Evolutionary conservation across 257 asterid species (phyloP).

Genomic region (Fraxinus excelsior): DNA sequence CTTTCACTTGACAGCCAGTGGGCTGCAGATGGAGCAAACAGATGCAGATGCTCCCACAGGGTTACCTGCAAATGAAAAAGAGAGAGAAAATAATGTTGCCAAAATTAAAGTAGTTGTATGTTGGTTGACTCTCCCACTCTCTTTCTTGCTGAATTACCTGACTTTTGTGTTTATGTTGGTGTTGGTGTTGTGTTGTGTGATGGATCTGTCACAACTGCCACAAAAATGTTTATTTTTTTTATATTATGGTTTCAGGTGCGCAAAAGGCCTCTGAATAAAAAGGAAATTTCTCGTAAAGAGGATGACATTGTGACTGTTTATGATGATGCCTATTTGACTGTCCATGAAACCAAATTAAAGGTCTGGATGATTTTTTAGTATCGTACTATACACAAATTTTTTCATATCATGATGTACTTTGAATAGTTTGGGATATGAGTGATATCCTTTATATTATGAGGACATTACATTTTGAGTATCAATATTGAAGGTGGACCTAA

Average conservation of each 20-base stretch:
- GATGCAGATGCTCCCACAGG: constrained; percentile 62
- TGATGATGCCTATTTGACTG: constrained; percentile 73
- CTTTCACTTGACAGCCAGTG: constrained; percentile 51
- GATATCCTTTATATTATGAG: constrained; percentile 9
- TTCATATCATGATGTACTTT: constrained; percentile 4
- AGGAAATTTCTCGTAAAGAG: constrained; percentile 84
- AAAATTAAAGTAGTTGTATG: constrained; percentile 97
- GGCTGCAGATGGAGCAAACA: constrained; percentile 54
- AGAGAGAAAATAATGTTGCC: constrained; percentile 91
- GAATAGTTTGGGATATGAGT: neutral
- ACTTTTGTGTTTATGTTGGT: neutral
- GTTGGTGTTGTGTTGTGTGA: constrained; percentile 7
- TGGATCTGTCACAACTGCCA: constrained; percentile 19
- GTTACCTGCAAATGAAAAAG: constrained; percentile 57
- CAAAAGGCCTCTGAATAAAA: constrained; percentile 95
- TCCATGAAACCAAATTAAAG: constrained; percentile 93
- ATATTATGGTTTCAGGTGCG: constrained; percentile 64
- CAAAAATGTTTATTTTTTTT: constrained; percentile 7
- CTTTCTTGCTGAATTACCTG: neutral
- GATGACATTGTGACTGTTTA: constrained; percentile 82
- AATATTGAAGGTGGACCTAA: constrained; percentile 82
- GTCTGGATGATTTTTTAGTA: constrained; percentile 38
- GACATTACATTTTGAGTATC: constrained; percentile 37
- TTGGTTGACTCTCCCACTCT: neutral
- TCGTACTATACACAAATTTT: constrained; percentile 13